Conservation (phyloP, 768 basidiomycete genomes). For the Sporobolomyces roseus region DNA sequence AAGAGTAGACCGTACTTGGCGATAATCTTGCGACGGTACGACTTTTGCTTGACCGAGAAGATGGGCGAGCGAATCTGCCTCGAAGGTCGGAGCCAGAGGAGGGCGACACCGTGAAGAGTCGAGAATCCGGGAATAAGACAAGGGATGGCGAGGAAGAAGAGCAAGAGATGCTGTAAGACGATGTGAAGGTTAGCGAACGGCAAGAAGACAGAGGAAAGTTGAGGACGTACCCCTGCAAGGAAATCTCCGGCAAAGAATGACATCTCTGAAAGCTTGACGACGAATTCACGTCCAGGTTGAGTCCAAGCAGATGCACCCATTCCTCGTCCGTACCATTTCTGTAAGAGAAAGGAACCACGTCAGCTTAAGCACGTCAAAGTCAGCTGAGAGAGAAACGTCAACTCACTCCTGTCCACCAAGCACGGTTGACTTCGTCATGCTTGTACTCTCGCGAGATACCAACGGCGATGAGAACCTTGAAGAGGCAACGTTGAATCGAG, state of each 20-base stretch:
- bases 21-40: conserved; percentile 53
- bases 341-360: neutral
- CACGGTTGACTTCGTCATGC: conserved; percentile 96
- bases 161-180: conserved; percentile 59
- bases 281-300: conserved; percentile 94
- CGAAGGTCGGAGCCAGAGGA: conserved; percentile 93
- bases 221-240: conserved; percentile 48
- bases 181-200: too few species aligned
- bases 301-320: conserved; percentile 87
- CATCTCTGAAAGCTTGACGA: conserved; percentile 96
- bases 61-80: conserved; percentile 88
- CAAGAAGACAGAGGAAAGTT: conserved; percentile 43
- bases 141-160: conserved; percentile 86
- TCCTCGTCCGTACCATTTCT: conserved; percentile 84
- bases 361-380: neutral
- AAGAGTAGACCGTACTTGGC: conserved; percentile 75
- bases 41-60: conserved; percentile 63
- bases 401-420: conserved; percentile 90
- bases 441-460: conserved; percentile 98
- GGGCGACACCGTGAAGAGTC: conserved; percentile 78
- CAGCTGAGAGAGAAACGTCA: neutral
- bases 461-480: conserved; percentile 89
- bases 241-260: conserved; percentile 94
- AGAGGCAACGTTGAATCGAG: conserved; percentile 81
- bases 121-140: conserved; percentile 87